Evolutionary conservation across 176 grass and related monocot species (phyloP).

Genomic region (Bothriochloa decipiens): DNA sequence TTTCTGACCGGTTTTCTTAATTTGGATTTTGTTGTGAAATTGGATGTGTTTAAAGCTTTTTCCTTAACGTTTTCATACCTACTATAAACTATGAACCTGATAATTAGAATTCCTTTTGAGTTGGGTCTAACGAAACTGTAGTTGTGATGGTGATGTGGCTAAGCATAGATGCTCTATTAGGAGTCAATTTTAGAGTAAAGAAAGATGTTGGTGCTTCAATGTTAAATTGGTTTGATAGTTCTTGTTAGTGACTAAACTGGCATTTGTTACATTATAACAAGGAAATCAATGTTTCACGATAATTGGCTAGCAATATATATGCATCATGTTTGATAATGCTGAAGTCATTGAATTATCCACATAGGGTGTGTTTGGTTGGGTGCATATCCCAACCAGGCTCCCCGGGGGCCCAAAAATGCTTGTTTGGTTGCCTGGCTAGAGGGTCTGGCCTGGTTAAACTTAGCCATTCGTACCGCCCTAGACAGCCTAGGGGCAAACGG

Average conservation of each 20-base stretch:
- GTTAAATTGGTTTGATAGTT: background rate
- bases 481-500: too few relatives aligned
- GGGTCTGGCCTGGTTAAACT: too few relatives aligned
- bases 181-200: background rate
- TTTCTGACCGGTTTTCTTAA: background rate
- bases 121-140: background rate
- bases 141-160: background rate
- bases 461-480: too few relatives aligned
- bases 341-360: background rate
- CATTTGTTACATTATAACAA: background rate
- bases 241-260: background rate
- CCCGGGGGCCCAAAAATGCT: too few relatives aligned
- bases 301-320: background rate
- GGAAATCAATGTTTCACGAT: background rate
- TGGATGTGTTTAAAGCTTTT: background rate
- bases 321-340: background rate
- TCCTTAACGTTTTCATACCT: background rate
- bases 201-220: background rate
- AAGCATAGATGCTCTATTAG: conserved; percentile 1
- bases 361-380: too few relatives aligned
- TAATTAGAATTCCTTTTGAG: background rate
- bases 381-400: too few relatives aligned
- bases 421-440: too few relatives aligned
- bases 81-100: background rate
- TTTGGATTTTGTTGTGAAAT: background rate